Percentiles rank a stretch among this genome's conserved stretches.
Evolutionary conservation across 2,329 filamentous ascomycete species (phyloP).

Genomic region (Penicillium sp.): DNA sequence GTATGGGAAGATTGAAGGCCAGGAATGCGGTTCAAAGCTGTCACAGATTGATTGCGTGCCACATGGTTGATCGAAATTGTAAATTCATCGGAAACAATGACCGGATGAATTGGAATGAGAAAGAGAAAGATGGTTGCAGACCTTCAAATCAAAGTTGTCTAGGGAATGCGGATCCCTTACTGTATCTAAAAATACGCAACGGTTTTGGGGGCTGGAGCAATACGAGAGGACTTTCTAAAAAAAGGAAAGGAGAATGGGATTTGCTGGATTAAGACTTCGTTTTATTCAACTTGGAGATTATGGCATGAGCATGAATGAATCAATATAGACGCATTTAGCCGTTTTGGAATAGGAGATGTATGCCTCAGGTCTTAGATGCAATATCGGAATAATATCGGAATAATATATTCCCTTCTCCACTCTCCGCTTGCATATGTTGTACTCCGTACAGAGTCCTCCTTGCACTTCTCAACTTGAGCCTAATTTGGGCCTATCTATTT

Average conservation of each 20-base stretch:
- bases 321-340: neutral
- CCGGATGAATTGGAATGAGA: constrained; percentile 20
- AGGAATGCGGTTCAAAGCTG: constrained; percentile 18
- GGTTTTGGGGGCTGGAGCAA: constrained; percentile 13
- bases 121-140: constrained; percentile 17
- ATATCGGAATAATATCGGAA: neutral
- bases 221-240: constrained; percentile 5
- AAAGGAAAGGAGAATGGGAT: neutral
- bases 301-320: neutral
- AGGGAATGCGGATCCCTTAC: constrained; percentile 27
- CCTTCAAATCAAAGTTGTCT: constrained; percentile 10
- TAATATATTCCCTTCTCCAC: constrained; percentile 6
- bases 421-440: constrained; percentile 2
- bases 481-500: neutral
- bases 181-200: constrained; percentile 26
- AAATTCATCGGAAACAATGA: constrained; percentile 18
- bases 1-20: constrained; percentile 12
- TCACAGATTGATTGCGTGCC: constrained; percentile 24
- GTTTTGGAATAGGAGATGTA: neutral
- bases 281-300: no score
- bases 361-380: neutral
- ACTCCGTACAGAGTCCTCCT: no score
- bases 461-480: neutral
- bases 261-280: no score
- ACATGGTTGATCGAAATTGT: constrained; percentile 22